These are phyloP conservation scores for Lactifluus hygrophoroides DNA, from an alignment of 768 basidiomycete species.

Conservation along the genomic window DNA sequence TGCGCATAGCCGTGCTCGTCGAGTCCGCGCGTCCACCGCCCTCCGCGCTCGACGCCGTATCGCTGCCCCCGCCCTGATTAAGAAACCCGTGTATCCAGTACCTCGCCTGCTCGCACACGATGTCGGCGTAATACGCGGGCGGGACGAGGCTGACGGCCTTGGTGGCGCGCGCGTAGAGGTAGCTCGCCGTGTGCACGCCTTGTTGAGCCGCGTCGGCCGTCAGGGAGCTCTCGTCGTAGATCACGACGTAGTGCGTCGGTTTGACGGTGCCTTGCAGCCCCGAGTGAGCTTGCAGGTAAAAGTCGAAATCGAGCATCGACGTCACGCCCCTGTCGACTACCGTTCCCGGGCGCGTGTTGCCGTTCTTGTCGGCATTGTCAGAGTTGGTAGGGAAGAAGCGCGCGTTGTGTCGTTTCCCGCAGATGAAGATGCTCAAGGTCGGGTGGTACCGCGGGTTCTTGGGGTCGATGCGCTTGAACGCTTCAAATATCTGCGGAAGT, in stretches of 20 bases:
- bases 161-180: conserved; percentile 76
- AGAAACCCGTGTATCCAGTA: conserved; percentile 70
- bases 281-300: conserved; percentile 51
- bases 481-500: conserved; percentile 49
- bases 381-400: conserved; percentile 50
- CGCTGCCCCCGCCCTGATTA: conserved; percentile 32
- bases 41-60: conserved; percentile 15
- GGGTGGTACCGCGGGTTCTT: conserved; percentile 48
- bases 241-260: conserved; percentile 70
- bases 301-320: conserved; percentile 29
- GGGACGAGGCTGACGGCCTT: conserved; percentile 78
- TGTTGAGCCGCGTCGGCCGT: conserved; percentile 65
- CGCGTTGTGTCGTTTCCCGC: conserved; percentile 65
- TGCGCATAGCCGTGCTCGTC: conserved; percentile 22
- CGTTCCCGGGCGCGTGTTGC: conserved; percentile 73
- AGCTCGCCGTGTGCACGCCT: conserved; percentile 59
- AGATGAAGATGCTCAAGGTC: conserved; percentile 61
- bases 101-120: conserved; percentile 74
- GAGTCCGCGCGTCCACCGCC: conserved; percentile 20
- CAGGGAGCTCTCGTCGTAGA: conserved; percentile 71
- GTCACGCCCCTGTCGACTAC: conserved; percentile 76
- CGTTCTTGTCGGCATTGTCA: conserved; percentile 48
- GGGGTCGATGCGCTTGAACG: conserved; percentile 47
- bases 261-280: conserved; percentile 65
- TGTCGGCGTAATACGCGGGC: conserved; percentile 72